phyloP scores from a whole-genome alignment of 768 basidiomycete genomes.

The Asterophora parasitica region DNA sequence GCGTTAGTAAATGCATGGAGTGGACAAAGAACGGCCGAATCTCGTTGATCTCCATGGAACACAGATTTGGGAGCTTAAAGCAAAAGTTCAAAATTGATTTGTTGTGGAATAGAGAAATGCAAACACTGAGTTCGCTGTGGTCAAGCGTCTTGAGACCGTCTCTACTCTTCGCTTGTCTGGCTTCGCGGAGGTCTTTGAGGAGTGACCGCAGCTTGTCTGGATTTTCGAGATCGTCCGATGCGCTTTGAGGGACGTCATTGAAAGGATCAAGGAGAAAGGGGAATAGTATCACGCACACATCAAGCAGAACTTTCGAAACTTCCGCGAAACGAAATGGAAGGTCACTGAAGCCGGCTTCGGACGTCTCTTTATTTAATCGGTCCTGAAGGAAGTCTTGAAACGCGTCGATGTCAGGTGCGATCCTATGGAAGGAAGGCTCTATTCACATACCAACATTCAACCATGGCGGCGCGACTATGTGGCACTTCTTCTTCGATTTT shows the following conservation, averaged over 20 bases:
- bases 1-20: slow-evolving; percentile 70
- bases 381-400: slow-evolving; percentile 75
- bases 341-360: slow-evolving; percentile 65
- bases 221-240: slow-evolving; percentile 83
- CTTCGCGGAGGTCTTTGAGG: slow-evolving; percentile 93
- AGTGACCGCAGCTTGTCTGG: slow-evolving; percentile 81
- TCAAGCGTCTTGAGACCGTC: slow-evolving; percentile 79
- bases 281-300: slow-evolving; percentile 57
- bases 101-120: slow-evolving; percentile 19
- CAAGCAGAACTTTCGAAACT: slow-evolving; percentile 87
- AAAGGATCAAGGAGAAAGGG: neutral
- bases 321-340: slow-evolving; percentile 89
- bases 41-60: slow-evolving; percentile 92
- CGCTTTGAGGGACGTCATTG: slow-evolving; percentile 42
- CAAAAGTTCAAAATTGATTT: neutral
- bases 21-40: slow-evolving; percentile 85
- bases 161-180: slow-evolving; percentile 89
- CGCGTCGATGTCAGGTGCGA: neutral
- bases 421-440: neutral
- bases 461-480: slow-evolving; percentile 90
- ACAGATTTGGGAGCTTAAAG: slow-evolving; percentile 72
- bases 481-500: slow-evolving; percentile 92
- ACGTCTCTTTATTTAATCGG: slow-evolving; percentile 68
- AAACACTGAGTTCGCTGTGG: slow-evolving; percentile 74
- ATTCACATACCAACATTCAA: slow-evolving; percentile 66